Evolutionary conservation across 768 basidiomycete species (phyloP).

Genomic region (Boletus insuetus): DNA sequence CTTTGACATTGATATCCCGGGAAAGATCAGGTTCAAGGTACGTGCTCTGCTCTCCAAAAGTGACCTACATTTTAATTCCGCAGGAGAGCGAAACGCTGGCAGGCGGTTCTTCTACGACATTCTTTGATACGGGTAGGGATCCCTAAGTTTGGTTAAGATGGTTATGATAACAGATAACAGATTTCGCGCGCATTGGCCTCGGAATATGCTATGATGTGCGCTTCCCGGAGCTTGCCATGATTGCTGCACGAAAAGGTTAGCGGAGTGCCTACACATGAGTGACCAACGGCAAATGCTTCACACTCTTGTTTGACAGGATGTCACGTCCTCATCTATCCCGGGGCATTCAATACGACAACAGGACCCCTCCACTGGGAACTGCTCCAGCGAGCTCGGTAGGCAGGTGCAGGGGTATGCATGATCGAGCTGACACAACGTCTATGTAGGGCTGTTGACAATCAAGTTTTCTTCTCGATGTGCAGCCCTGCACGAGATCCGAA

Average conservation of each 20-base stretch:
- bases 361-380: conserved; percentile 97
- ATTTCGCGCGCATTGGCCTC: conserved; percentile 95
- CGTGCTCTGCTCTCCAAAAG: background rate
- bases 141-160: background rate
- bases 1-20: conserved; percentile 96
- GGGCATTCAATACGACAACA: conserved; percentile 94
- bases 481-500: conserved; percentile 86
- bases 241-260: conserved; percentile 80
- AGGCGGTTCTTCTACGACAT: conserved; percentile 68
- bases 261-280: background rate
- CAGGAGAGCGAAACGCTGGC: conserved; percentile 89
- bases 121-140: conserved; percentile 79
- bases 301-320: conserved; percentile 52
- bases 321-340: conserved; percentile 86
- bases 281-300: background rate
- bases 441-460: conserved; percentile 91
- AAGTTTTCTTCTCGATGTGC: conserved; percentile 95
- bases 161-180: conserved; percentile 36
- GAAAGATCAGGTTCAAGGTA: conserved; percentile 87
- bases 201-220: conserved; percentile 97
- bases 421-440: conserved; percentile 4
- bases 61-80: conserved; percentile 6
- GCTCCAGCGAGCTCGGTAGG: conserved; percentile 77
- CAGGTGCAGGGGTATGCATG: background rate
- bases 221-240: conserved; percentile 92